Percentiles rank a stretch among this genome's conserved stretches.
Evolutionary conservation across 2,329 filamentous ascomycete genomes (phyloP).

Genomic region (Ciborinia camelliae): DNA sequence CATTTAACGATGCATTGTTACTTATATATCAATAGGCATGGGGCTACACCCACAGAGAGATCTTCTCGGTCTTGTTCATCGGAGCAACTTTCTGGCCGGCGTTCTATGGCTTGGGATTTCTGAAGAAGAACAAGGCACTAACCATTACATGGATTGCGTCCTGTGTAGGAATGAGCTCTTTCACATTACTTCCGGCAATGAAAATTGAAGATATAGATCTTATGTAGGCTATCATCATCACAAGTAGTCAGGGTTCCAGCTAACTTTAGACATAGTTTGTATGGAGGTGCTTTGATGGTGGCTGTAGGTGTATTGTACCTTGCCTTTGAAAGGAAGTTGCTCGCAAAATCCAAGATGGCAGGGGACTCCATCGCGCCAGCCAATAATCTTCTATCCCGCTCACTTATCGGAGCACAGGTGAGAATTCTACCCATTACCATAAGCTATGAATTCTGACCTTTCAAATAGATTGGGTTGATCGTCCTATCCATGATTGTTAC

Average conservation of each 20-base stretch:
- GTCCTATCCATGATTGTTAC: constrained; percentile 82
- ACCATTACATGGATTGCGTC: constrained; percentile 70
- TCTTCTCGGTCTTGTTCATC: constrained; percentile 78
- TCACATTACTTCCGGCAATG: constrained; percentile 82
- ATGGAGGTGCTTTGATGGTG: constrained; percentile 77
- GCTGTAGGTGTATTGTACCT: constrained; percentile 74
- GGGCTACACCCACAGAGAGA: constrained; percentile 86
- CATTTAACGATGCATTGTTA: not conserved
- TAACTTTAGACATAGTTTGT: constrained; percentile 50
- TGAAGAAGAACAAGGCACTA: constrained; percentile 62
- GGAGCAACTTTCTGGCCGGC: constrained; percentile 75
- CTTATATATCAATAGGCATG: constrained; percentile 57
- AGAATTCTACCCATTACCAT: constrained; percentile 22
- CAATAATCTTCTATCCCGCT: constrained; percentile 52
- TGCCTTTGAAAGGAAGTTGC: constrained; percentile 62
- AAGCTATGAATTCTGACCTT: constrained; percentile 40
- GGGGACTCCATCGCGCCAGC: constrained; percentile 29
- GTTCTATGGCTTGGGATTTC: constrained; percentile 68
- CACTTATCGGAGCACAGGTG: constrained; percentile 65
- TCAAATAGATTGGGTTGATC: constrained; percentile 61
- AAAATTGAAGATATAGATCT: constrained; percentile 75
- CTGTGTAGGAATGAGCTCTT: constrained; percentile 81
- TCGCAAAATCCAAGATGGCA: constrained; percentile 29
- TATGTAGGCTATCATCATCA: constrained; percentile 54
- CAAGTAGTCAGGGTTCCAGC: not conserved